A percentile compares a stretch with the other conserved stretches of the same genome.
Conservation (phyloP, 2,329 filamentous ascomycete species). For the Tricladium varicosporioides region DNA sequence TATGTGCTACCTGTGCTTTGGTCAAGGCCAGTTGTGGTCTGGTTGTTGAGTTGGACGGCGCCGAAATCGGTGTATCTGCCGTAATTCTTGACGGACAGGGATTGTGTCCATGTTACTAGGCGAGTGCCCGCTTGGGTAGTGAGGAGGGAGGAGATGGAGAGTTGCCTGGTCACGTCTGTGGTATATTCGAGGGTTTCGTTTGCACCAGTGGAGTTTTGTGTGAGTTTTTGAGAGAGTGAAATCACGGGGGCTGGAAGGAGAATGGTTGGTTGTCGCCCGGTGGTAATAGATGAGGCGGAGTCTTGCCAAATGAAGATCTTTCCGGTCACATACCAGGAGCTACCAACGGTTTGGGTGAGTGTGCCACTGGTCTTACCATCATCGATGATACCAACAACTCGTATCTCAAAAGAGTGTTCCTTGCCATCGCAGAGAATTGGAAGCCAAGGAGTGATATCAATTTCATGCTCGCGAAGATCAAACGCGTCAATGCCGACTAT, state of each 20-base stretch:
- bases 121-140: constrained; percentile 45
- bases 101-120: constrained; percentile 55
- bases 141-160: constrained; percentile 54
- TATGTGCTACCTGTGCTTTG: constrained; percentile 29
- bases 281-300: constrained; percentile 48
- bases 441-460: constrained; percentile 78
- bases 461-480: constrained; percentile 75
- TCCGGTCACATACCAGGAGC: constrained; percentile 72
- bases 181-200: constrained; percentile 61
- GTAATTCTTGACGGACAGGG: constrained; percentile 53
- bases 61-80: constrained; percentile 54
- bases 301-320: constrained; percentile 80
- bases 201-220: constrained; percentile 46
- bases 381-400: constrained; percentile 63
- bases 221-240: constrained; percentile 47
- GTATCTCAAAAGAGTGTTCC: constrained; percentile 65
- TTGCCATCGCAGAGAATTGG: constrained; percentile 64
- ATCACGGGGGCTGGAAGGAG: constrained; percentile 43
- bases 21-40: constrained; percentile 50
- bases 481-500: constrained; percentile 78
- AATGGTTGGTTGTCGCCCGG: constrained; percentile 41
- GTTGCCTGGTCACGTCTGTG: constrained; percentile 51
- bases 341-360: constrained; percentile 56
- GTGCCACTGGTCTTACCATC: constrained; percentile 43
- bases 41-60: constrained; percentile 50